Base-by-base conservation (phyloP, 2,329 filamentous ascomycete genomes). In the Neonectria faginata region DNA sequence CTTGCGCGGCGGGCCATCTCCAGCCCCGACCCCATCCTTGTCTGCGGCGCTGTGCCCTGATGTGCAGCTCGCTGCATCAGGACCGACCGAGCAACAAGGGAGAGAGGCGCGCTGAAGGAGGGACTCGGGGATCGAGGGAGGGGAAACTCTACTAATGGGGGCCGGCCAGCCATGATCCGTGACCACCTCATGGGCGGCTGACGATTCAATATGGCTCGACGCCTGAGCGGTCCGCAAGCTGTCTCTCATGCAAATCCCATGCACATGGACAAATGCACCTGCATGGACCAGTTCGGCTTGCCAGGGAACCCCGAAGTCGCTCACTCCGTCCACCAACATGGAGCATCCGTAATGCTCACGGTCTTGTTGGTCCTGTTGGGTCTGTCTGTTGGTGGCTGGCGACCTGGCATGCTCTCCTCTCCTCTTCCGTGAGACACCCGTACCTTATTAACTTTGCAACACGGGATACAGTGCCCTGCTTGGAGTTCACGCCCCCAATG, bases 111-210 rank as follows among this genome's bases (percentile, higher is more conserved):
- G 52, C 57, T 27, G 33, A 59, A 54, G 50, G 22, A 25, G 25
- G 42, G 33, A 42, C 33, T 33, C 22, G 45, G 29, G 29, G 29
- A 29, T 29, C 36, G 44, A 42, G 39, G 56, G 56, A 39, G 51
- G 56, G 48, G 44, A 57, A 57, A 62, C 58, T 67, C 47, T 54
- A 54, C 58, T 63, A 54, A 67, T 52, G 47, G 64, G 51, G 66
- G 59, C 70, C 27, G 45, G 60, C 57, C 57, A 65, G 66, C 66
- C 67, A 67, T 70, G 70, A 56, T 64, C 61, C 55, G 51, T 69
- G 57, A 57, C 58, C 58, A 47, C 57, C 42, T 63, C 56, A 45
- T 59, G 56, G 61, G 51, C 61, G 58, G 57, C 68, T 71, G 60
- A 70, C 45, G 59, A 64, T 70, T 63, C 55, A 65, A 55, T 58